Conservation (phyloP, 208 protist genomes). For the Wallacemonas sp. region DNA sequence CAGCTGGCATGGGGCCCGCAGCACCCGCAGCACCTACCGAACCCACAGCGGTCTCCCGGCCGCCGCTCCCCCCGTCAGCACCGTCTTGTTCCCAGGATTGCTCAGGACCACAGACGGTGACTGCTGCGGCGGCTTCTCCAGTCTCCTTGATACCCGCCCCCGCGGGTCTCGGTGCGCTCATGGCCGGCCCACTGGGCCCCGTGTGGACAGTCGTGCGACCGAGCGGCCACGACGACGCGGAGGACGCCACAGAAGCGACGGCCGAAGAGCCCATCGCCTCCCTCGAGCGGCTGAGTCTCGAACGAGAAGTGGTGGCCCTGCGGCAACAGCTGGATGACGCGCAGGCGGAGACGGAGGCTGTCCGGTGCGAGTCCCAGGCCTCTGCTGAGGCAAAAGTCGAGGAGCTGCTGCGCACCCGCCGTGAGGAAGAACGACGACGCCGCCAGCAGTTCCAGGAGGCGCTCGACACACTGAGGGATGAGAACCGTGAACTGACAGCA, state of each 20-base stretch:
- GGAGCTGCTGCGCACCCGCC: conserved; percentile 18
- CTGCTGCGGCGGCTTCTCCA: no score
- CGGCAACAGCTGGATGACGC: conserved; percentile 21
- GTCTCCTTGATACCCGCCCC: no score
- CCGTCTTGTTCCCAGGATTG: no score
- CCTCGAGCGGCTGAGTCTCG: conserved; percentile 1
- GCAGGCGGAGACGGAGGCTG: conserved; percentile 11
- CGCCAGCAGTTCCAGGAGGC: conserved; percentile 46
- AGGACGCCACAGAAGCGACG: conserved; percentile 15
- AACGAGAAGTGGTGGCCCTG: conserved; percentile 30
- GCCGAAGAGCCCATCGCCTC: conserved; percentile 16
- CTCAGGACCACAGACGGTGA: no score
- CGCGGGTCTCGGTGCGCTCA: no score
- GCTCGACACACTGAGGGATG: conserved; percentile 37
- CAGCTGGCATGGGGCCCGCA: no score
- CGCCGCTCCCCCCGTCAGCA: no score
- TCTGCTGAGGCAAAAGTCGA: conserved; percentile 18
- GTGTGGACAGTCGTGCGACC: no score
- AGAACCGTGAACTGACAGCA: conserved; percentile 43
- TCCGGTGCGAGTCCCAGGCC: conserved; percentile 16
- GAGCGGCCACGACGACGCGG: no score
- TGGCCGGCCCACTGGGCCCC: no score
- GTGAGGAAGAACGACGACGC: conserved; percentile 35
- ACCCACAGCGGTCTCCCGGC: no score
- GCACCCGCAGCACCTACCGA: no score